Base-by-base conservation (phyloP, 2,329 filamentous ascomycete species). In the Xylariaceae sp. region DNA sequence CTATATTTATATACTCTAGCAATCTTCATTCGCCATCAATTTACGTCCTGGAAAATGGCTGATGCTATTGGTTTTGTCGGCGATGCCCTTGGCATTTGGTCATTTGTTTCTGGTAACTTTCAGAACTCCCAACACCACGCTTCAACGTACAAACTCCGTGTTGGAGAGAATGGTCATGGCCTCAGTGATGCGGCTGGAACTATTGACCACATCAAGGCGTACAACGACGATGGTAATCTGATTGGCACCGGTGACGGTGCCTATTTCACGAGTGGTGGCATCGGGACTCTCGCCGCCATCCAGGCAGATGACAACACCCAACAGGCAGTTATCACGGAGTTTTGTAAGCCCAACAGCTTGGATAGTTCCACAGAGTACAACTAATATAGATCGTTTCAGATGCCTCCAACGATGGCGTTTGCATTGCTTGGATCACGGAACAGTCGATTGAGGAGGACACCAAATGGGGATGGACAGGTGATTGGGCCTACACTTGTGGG, bases 381-480 rank as follows among this genome's bases (percentile, higher is more conserved):
- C 29, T 53, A 26, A 42, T 15, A 40, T 16, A 35, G 20, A 18
- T 29, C 16, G 1, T 49, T 35, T 27, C 15, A 54, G 51, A 35
- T 23, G 44, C 51, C 33, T 33, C 33, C 10, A 24, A 54, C 16
- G 51, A 54, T 39, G 51, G 44, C 21, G 29, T 54, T 26, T 54
- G 51, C 26, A 43, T 54, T 21, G 51, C 51, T 23, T 46, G 29
- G 16, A 54, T 54, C 37, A 49, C 27, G n/a, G 44, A 33, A 20
- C 13, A 33, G 8, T 40, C 51, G 13, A 36, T 43, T 35, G 41
- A 33, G 11, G 44, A 54, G 13, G 43, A 29, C 9, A 40, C 10
- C 6, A 40, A 54, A 37, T 54, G 44, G 44, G 44, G 36, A 13
- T 54, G 51, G 51, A 39, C 33, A 15, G 51, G 51, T 15, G 51